phyloP scores from a whole-genome alignment of 345 rosid species.

The Eucalyptus regnans region DNA sequence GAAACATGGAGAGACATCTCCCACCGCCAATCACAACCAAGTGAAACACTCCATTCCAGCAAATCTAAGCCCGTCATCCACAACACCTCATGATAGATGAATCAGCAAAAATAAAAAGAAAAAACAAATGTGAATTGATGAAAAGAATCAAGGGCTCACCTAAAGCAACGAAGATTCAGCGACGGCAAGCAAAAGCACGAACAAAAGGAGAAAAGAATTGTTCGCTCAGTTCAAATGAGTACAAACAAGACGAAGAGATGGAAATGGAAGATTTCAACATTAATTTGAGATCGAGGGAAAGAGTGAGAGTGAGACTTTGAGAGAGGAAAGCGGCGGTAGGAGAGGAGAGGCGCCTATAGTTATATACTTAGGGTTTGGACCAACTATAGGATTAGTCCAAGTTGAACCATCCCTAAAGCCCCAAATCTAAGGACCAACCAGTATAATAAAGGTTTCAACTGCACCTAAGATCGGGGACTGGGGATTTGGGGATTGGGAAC shows the following conservation, averaged over 20 bases:
- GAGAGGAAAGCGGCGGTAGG: background rate
- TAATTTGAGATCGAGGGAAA: background rate
- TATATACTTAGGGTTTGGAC: background rate
- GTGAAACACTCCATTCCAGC: background rate
- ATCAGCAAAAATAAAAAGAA: background rate
- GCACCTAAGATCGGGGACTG: background rate
- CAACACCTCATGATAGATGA: background rate
- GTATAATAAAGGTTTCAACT: background rate
- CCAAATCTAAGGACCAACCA: background rate
- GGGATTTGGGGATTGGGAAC: background rate
- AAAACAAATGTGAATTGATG: background rate
- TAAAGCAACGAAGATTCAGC: background rate
- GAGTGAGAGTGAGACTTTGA: background rate
- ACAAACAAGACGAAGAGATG: background rate
- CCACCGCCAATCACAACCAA: background rate
- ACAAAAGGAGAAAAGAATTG: background rate
- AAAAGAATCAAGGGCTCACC: background rate
- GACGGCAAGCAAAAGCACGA: rapidly evolving
- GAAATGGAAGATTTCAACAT: background rate
- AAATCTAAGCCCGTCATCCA: background rate
- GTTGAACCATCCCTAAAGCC: background rate
- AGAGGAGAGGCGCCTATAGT: background rate
- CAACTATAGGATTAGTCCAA: background rate
- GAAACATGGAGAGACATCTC: background rate
- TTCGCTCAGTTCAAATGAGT: background rate